Evolutionary conservation across 2,329 filamentous ascomycete species (phyloP).

Genomic region (Botryotinia globosa): DNA sequence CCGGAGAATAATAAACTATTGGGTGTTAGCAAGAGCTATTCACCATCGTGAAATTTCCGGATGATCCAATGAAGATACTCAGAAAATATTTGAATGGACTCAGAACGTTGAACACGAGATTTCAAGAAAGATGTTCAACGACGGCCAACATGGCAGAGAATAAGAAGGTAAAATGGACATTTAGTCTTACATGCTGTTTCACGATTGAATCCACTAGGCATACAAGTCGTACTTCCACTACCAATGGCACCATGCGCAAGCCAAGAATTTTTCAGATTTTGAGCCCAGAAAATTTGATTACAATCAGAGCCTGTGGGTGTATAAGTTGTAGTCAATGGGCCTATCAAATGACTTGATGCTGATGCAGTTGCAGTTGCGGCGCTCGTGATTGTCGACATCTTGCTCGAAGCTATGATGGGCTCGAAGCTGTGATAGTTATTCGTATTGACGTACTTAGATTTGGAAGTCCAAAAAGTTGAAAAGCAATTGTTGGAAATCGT

Average conservation of each 20-base stretch:
- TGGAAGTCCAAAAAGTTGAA: neutral
- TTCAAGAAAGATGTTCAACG: neutral
- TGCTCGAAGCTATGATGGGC: neutral
- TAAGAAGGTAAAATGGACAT: neutral
- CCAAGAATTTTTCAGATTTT: conserved; percentile 8
- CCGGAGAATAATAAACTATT: conserved; percentile 15
- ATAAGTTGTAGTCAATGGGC: conserved; percentile 10
- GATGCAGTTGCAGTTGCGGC: neutral
- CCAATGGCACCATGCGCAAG: conserved; percentile 10
- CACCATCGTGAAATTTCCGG: neutral
- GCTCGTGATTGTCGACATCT: conserved; percentile 2
- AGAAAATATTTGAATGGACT: neutral
- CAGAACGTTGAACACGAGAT: neutral
- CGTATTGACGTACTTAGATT: neutral
- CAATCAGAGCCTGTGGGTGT: conserved; percentile 4
- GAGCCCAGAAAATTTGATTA: conserved; percentile 1
- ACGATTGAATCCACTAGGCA: conserved; percentile 13
- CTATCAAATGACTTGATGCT: neutral
- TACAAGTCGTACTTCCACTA: neutral
- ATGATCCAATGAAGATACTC: too few relatives aligned
- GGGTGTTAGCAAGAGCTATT: neutral
- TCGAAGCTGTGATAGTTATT: neutral
- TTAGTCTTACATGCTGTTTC: conserved; percentile 7
- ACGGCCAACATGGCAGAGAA: too few relatives aligned
- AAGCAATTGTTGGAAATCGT: neutral